Conservation (phyloP, 345 rosid species). For the Dovyalis caffra region DNA sequence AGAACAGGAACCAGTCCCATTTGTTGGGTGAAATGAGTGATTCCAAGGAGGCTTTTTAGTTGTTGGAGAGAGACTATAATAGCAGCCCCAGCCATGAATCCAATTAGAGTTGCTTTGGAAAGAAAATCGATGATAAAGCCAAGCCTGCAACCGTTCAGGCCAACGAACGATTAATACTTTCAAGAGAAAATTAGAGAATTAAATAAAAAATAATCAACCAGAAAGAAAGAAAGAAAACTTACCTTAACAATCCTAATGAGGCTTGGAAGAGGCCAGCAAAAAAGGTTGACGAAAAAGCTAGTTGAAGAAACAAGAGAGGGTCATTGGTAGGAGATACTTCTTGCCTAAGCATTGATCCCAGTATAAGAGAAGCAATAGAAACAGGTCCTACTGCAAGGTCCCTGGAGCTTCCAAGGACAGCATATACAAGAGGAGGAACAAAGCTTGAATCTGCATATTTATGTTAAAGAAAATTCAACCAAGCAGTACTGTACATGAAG, state of each 20-base stretch:
- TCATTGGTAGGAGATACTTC: constrained; percentile 70
- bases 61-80: constrained; percentile 91
- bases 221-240: background rate
- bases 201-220: background rate
- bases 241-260: constrained; percentile 88
- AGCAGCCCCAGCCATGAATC: constrained; percentile 99
- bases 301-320: constrained; percentile 69
- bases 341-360: constrained; percentile 92
- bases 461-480: background rate
- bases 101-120: constrained; percentile 81
- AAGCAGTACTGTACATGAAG: background rate
- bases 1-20: constrained; percentile 85
- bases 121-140: constrained; percentile 91
- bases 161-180: background rate
- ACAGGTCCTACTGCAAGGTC: constrained; percentile 96
- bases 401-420: constrained; percentile 93
- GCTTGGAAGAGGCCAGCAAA: constrained; percentile 96
- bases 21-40: constrained; percentile 77
- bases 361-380: constrained; percentile 84
- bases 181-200: background rate
- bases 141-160: constrained; percentile 41
- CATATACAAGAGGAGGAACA: constrained; percentile 90
- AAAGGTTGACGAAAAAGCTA: constrained; percentile 86
- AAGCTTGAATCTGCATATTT: constrained; percentile 77
- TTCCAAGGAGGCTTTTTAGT: constrained; percentile 87